Base-by-base conservation (phyloP, 305 asterid species). In the Ajuga reptans region DNA sequence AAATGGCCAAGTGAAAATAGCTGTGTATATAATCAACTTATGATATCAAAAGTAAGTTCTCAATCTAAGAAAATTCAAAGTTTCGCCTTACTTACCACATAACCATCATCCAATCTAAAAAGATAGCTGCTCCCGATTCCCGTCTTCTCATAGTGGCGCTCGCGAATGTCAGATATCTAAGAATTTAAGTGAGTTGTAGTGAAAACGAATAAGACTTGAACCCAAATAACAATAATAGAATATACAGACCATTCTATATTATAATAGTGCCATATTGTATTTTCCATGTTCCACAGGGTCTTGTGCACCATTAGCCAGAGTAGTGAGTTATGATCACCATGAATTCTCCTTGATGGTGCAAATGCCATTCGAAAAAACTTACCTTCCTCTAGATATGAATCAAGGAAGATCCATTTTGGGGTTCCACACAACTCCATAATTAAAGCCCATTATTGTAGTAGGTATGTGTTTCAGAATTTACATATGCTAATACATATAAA, bases 91-190 rank as follows among this genome's bases (percentile, higher is more conserved):
- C 95, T 75, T 82, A 94, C 99, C 95, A 94, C 99, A 77, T 89
- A 94, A 72, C 97, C 99, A 71, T 94, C 99, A 75, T 94, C 99
- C 81, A 94, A 82, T 86, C 99, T 88, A 79, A 94, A 94, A 78
- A 94, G 96, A 75, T 94, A 94, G 78, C 99, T 94, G 91, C 99
- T 94, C 52, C 99, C 99, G 73, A 94, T 94, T 36, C 99, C 99
- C 84, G 85, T 91, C 88, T 85, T 91, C 80, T 94, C 99, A 67
- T 91, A 94, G 42, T 82, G 87, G 60, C 74, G 84, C 78, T 94
- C 99, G 9, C 99, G 95, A 77, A 94, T 87, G 76, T 94, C 99
- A 63, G 99, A 94, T 72, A 94, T 80, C 99, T 94, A 75, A 46
- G 66, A 65, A 79, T 59, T 61, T 36, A 31, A 70, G 61, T 15